Conservation (phyloP, 2,329 filamentous ascomycete genomes). For the Madurella fahalii region DNA sequence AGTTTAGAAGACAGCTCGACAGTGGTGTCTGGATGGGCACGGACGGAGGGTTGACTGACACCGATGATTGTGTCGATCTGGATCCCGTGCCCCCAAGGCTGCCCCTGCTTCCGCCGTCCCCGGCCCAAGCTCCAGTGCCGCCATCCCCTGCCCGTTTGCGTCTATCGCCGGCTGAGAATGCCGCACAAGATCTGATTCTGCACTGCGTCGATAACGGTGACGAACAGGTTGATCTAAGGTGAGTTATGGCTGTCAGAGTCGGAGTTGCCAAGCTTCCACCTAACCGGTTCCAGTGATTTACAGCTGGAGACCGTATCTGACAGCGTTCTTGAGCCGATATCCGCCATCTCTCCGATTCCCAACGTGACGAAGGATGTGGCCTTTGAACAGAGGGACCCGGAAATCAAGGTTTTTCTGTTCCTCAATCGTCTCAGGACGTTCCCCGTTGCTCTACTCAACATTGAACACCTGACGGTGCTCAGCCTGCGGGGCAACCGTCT, state of each 20-base stretch:
- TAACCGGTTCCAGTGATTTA: slow-evolving; percentile 34
- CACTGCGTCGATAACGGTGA: slow-evolving; percentile 54
- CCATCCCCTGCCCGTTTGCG: slow-evolving; percentile 9
- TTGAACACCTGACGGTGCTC: slow-evolving; percentile 59
- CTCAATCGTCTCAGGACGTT: slow-evolving; percentile 54
- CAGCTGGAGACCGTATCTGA: slow-evolving; percentile 52
- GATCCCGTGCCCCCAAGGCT: slow-evolving; percentile 7
- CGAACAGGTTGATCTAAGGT: slow-evolving; percentile 61
- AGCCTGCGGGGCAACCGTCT: slow-evolving; percentile 63
- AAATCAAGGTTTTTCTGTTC: slow-evolving; percentile 58
- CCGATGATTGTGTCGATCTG: slow-evolving; percentile 32
- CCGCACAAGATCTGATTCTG: slow-evolving; percentile 45
- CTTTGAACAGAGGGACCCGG: slow-evolving; percentile 56
- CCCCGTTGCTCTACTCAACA: slow-evolving; percentile 57
- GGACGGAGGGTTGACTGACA: slow-evolving; percentile 49
- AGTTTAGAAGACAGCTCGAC: slow-evolving; percentile 58
- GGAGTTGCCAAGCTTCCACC: neutral
- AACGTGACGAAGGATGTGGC: slow-evolving; percentile 52
- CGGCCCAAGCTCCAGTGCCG: neutral
- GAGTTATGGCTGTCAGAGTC: slow-evolving; percentile 26
- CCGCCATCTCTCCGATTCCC: slow-evolving; percentile 51
- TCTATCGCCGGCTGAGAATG: slow-evolving; percentile 36
- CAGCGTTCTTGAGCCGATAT: slow-evolving; percentile 53
- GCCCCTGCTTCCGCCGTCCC: neutral
- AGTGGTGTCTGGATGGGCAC: slow-evolving; percentile 64